phyloP scores from a whole-genome alignment of 2,329 filamentous ascomycete species.

The Helotiales sp. region DNA sequence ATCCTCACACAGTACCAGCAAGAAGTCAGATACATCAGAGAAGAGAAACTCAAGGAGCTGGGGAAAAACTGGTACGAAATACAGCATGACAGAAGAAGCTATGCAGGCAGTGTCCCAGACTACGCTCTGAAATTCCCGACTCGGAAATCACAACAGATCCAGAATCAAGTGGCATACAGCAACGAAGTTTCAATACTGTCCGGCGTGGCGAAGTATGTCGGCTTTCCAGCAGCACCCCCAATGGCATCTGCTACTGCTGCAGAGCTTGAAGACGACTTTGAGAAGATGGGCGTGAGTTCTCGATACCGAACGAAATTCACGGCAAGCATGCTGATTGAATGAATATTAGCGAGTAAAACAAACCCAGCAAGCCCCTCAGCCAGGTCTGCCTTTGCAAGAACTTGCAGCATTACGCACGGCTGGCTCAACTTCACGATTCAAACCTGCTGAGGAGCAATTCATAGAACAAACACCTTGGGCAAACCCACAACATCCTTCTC shows the following conservation, averaged over 20 bases:
- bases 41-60: conserved; percentile 75
- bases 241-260: conserved; percentile 69
- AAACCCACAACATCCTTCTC: conserved; percentile 78
- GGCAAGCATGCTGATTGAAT: conserved; percentile 18
- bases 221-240: conserved; percentile 91
- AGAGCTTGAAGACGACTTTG: conserved; percentile 84
- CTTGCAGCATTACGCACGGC: conserved; percentile 34
- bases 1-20: conserved; percentile 91
- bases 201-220: conserved; percentile 90
- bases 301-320: conserved; percentile 1
- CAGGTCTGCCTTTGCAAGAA: conserved; percentile 33
- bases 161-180: conserved; percentile 89
- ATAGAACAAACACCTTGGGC: conserved; percentile 91
- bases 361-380: conserved; percentile 16
- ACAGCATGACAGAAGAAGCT: conserved; percentile 80
- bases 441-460: conserved; percentile 79
- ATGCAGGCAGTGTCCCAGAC: conserved; percentile 76
- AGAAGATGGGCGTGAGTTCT: conserved; percentile 78
- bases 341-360: conserved; percentile 30
- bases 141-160: conserved; percentile 73
- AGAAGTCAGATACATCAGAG: conserved; percentile 77
- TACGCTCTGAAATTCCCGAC: conserved; percentile 81
- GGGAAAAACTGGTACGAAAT: conserved; percentile 92
- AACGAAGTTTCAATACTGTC: conserved; percentile 89
- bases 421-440: conserved; percentile 37